Percentiles rank a stretch among this genome's conserved stretches.
Evolutionary conservation across 331 rosid genomes (phyloP).

Genomic region (Erythrophleum ivorense): DNA sequence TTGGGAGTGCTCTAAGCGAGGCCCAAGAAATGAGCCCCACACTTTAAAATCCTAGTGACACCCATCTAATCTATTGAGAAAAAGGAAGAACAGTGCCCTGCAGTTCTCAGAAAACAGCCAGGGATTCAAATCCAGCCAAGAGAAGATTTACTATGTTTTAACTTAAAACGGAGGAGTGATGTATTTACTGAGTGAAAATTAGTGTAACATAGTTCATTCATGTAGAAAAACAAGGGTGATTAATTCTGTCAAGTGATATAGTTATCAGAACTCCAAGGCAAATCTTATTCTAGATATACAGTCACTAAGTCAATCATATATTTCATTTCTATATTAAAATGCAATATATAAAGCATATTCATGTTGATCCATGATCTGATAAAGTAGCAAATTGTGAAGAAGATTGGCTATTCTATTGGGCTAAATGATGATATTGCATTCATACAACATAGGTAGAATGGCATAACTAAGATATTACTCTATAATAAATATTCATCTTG

Average conservation of each 20-base stretch:
- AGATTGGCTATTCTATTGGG: not conserved
- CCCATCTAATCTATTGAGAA: constrained; percentile 13
- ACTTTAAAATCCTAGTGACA: constrained; percentile 20
- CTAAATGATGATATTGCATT: not conserved
- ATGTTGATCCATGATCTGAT: constrained; percentile 18
- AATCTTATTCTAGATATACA: constrained; percentile 24
- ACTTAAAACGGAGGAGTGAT: not conserved
- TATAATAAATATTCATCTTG: not conserved
- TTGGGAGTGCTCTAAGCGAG: not conserved
- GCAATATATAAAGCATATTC: not conserved
- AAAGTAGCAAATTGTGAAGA: constrained; percentile 14
- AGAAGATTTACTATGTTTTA: not conserved
- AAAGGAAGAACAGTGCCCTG: not conserved
- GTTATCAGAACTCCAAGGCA: not conserved
- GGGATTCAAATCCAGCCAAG: constrained; percentile 10
- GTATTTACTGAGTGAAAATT: not conserved
- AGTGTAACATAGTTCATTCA: not conserved
- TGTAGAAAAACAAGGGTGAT: not conserved
- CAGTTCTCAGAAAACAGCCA: constrained; percentile 7
- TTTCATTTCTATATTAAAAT: constrained; percentile 5
- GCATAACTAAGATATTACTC: constrained; percentile 23
- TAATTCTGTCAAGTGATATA: not conserved
- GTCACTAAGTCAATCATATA: not conserved
- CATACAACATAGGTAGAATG: constrained; percentile 7
- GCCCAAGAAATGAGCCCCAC: constrained; percentile 5